These are phyloP conservation scores for Calocera cornea DNA, from an alignment of 768 basidiomycete species.

Conservation along the genomic window DNA sequence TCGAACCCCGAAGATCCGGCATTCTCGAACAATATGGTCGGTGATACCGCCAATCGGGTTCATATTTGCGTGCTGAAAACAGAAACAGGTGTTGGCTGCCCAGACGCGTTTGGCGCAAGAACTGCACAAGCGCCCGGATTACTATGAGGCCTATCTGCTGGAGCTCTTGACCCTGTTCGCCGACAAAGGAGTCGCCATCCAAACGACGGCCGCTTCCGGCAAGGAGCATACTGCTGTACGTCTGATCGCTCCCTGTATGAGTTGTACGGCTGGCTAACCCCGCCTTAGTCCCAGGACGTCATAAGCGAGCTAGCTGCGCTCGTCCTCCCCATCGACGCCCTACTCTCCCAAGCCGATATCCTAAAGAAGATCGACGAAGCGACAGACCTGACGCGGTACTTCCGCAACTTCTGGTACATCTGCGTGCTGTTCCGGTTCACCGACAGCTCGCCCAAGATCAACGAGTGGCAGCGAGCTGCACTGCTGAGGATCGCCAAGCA, in stretches of 20 bases:
- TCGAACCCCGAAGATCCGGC: slow-evolving; percentile 81
- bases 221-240: slow-evolving; percentile 10
- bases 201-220: slow-evolving; percentile 49
- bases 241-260: background rate
- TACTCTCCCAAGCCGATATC: slow-evolving; percentile 60
- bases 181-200: slow-evolving; percentile 83
- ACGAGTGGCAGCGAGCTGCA: slow-evolving; percentile 63
- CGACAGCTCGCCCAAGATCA: slow-evolving; percentile 14
- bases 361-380: slow-evolving; percentile 43
- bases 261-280: slow-evolving; percentile 6
- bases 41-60: background rate
- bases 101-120: slow-evolving; percentile 82
- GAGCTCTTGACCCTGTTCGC: slow-evolving; percentile 76
- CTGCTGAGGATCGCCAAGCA: slow-evolving; percentile 69
- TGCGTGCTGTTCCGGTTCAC: slow-evolving; percentile 80
- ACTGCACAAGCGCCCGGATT: slow-evolving; percentile 54
- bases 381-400: slow-evolving; percentile 53
- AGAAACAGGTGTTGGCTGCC: slow-evolving; percentile 62
- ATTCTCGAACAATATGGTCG: slow-evolving; percentile 79
- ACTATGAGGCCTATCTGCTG: slow-evolving; percentile 65
- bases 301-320: slow-evolving; percentile 77
- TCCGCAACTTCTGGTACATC: slow-evolving; percentile 90
- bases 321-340: slow-evolving; percentile 78
- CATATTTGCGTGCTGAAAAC: background rate
- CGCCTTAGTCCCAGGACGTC: slow-evolving; percentile 59